Percentiles rank a stretch among this genome's conserved stretches.
phyloP scores from a whole-genome alignment of 208 protist species.

The Strigomonas culicis region DNA sequence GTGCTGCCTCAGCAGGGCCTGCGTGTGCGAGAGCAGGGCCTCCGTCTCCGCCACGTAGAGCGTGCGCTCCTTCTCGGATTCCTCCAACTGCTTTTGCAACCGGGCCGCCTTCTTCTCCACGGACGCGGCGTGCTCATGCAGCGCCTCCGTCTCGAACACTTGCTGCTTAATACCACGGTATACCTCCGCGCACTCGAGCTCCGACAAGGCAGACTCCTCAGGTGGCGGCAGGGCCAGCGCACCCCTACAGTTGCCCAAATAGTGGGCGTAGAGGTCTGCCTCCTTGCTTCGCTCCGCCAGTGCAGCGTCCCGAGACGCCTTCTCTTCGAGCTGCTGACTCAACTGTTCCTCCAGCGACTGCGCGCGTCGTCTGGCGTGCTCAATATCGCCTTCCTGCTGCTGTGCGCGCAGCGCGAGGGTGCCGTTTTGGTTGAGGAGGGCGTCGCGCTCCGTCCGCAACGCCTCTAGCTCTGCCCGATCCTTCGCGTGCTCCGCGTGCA shows the following conservation, averaged over 20 bases:
- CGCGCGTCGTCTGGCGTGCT: not conserved
- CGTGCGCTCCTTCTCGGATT: not conserved
- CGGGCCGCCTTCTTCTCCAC: not conserved
- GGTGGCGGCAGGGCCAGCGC: not conserved
- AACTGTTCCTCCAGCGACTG: not conserved
- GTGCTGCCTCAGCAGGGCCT: not conserved
- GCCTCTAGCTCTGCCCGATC: not conserved
- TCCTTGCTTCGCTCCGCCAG: not conserved
- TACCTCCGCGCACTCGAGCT: not conserved
- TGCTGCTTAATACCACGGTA: not conserved
- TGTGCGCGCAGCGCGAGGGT: not conserved
- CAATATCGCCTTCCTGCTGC: not conserved
- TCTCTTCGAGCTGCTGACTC: not conserved
- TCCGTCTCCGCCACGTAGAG: not conserved
- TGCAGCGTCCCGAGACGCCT: not conserved
- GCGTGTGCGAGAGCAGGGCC: not conserved
- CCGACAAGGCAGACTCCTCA: not conserved
- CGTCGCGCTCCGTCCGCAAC: not conserved
- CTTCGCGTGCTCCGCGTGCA: not conserved
- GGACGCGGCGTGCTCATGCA: not conserved
- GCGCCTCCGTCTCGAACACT: not conserved
- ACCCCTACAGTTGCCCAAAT: not conserved
- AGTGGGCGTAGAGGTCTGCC: not conserved
- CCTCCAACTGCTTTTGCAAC: not conserved
- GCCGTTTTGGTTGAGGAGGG: not conserved